Evolutionary conservation across 805 yeast genomes (phyloP).

Genomic region (Saccharomyces mikatae): DNA sequence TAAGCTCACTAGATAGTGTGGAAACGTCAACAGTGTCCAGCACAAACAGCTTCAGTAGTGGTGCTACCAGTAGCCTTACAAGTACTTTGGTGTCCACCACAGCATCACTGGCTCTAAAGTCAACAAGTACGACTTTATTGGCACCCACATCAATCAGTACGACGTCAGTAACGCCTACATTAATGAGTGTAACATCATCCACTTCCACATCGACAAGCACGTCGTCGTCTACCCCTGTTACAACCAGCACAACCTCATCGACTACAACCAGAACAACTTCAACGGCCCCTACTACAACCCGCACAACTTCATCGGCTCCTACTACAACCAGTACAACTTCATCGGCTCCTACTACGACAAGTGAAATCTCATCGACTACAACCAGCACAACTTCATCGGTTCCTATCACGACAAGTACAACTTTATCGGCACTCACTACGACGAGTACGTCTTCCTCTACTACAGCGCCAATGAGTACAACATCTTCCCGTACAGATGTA

Average conservation of each 20-base stretch:
- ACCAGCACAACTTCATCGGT: not conserved
- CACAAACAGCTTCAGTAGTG: not conserved
- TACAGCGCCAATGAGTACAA: not conserved
- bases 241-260: constrained; percentile 4
- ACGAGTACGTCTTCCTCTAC: constrained; percentile 5
- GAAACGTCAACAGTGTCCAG: not conserved
- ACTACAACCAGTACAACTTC: constrained; percentile 4
- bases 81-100: not conserved
- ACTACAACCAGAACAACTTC: constrained; percentile 1
- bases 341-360: constrained; percentile 2
- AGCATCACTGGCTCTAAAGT: not conserved
- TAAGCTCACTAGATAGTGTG: constrained; percentile 1
- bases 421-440: not conserved
- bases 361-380: constrained; percentile 3
- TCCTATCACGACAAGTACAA: not conserved
- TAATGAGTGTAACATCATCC: constrained; percentile 2
- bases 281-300: constrained; percentile 4
- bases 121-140: not conserved
- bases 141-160: constrained; percentile 1
- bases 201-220: constrained; percentile 5
- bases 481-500: not conserved
- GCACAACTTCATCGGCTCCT: constrained; percentile 4
- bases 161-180: not conserved
- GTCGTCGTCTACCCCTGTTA: constrained; percentile 3
- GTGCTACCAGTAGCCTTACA: not conserved